Percentiles rank a stretch among this genome's conserved stretches.
Evolutionary conservation across 2,329 filamentous ascomycete species (phyloP).

Genomic region (Fusarium sarcochroum): DNA sequence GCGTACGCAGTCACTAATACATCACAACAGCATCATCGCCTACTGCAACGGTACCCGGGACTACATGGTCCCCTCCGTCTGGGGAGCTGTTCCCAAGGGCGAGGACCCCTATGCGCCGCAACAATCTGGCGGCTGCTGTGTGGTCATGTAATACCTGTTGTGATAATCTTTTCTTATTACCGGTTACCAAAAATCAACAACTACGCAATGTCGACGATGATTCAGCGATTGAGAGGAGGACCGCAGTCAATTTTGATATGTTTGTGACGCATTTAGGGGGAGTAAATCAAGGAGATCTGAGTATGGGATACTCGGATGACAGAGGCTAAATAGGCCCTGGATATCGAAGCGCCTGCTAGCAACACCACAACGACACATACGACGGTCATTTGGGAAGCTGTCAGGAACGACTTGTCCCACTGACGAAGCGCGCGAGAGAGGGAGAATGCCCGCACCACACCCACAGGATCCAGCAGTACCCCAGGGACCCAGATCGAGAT

Average conservation of each 20-base stretch:
- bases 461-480: slow-evolving; percentile 42
- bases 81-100: slow-evolving; percentile 93
- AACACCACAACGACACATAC: slow-evolving; percentile 38
- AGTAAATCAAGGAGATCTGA: slow-evolving; percentile 42
- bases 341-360: slow-evolving; percentile 41
- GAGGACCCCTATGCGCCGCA: slow-evolving; percentile 99
- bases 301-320: slow-evolving; percentile 37
- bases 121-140: slow-evolving; percentile 92
- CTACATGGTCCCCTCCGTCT: slow-evolving; percentile 98
- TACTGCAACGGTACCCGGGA: slow-evolving; percentile 99
- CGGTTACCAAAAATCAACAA: slow-evolving; percentile 48
- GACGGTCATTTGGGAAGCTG: slow-evolving; percentile 32
- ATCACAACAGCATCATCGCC: slow-evolving; percentile 82
- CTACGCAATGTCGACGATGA: slow-evolving; percentile 52
- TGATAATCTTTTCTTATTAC: slow-evolving; percentile 44
- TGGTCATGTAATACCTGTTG: slow-evolving; percentile 80
- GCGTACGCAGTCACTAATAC: slow-evolving; percentile 29
- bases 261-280: slow-evolving; percentile 44
- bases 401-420: slow-evolving; percentile 29
- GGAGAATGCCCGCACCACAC: slow-evolving; percentile 24
- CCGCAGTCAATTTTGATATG: slow-evolving; percentile 49
- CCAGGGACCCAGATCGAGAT: slow-evolving; percentile 45
- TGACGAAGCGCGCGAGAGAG: slow-evolving; percentile 35
- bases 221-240: slow-evolving; percentile 49
- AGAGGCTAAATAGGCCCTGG: slow-evolving; percentile 38